Percentiles rank a stretch among this genome's conserved stretches.
These are phyloP conservation scores for Peronospora destructor DNA, from an alignment of 352 stramenopile genomes.

Conservation along the genomic window DNA sequence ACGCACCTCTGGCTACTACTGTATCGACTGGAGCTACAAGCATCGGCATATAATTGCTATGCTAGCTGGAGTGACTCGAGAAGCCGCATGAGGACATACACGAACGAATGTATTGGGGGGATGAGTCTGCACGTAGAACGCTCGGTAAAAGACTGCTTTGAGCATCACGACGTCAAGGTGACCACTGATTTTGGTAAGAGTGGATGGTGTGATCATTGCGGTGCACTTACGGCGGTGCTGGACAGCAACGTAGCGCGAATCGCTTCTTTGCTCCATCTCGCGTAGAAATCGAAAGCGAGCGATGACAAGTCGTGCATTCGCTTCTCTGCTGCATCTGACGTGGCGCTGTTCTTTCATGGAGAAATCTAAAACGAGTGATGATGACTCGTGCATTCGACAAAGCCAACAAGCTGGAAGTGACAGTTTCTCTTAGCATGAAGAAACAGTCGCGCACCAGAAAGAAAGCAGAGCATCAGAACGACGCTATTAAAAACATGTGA, in stretches of 20 bases:
- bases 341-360: neutral
- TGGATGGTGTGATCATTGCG: slow-evolving; percentile 16
- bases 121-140: slow-evolving; percentile 10
- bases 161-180: slow-evolving; percentile 16
- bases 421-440: neutral
- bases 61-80: slow-evolving; percentile 8
- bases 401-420: slow-evolving; percentile 7
- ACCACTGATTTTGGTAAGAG: slow-evolving; percentile 12
- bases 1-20: slow-evolving; percentile 17
- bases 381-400: slow-evolving; percentile 22
- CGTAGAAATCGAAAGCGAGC: too few relatives aligned
- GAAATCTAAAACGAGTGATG: slow-evolving; percentile 13
- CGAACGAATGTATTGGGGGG: slow-evolving; percentile 7
- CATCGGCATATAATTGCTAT: slow-evolving; percentile 12
- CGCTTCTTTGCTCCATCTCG: slow-evolving; percentile 1
- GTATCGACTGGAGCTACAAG: slow-evolving; percentile 3
- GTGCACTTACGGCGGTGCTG: slow-evolving; percentile 12
- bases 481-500: slow-evolving; percentile 7
- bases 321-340: slow-evolving; percentile 1
- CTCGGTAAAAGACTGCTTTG: slow-evolving; percentile 19
- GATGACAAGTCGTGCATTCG: neutral
- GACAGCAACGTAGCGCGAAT: slow-evolving; percentile 19
- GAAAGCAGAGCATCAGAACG: slow-evolving; percentile 5
- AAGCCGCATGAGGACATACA: slow-evolving; percentile 9
- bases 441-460: slow-evolving; percentile 10